These are phyloP conservation scores for Ceratocystis papillata DNA, from an alignment of 2,329 filamentous ascomycete genomes.

Conservation along the genomic window DNA sequence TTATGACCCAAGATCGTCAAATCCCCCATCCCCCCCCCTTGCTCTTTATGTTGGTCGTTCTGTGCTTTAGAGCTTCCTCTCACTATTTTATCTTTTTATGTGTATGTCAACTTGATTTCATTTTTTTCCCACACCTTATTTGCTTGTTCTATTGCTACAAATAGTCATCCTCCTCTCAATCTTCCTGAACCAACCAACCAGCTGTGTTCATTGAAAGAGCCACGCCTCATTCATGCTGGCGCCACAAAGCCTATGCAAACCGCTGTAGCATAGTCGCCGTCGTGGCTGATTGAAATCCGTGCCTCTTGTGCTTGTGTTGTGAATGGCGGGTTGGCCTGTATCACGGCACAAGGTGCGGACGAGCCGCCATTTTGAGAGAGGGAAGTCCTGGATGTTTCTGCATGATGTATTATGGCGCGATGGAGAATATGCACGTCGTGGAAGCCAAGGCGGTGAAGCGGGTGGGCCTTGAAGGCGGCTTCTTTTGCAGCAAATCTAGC, in stretches of 20 bases:
- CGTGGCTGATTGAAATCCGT: conserved; percentile 74
- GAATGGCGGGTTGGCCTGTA: conserved; percentile 9
- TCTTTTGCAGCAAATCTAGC: conserved; percentile 61
- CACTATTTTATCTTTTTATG: background rate
- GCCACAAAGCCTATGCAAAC: conserved; percentile 44
- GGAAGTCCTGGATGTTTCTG: background rate
- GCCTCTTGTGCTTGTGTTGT: conserved; percentile 40
- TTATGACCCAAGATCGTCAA: background rate
- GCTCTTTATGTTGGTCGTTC: background rate
- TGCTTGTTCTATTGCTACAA: background rate
- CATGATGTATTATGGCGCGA: conserved; percentile 9
- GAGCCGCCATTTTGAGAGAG: conserved; percentile 2
- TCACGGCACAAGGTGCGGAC: conserved; percentile 12
- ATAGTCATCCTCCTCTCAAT: background rate
- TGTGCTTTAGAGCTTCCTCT: conserved; percentile 5
- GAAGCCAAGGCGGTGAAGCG: conserved; percentile 47
- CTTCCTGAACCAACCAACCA: too few relatives aligned
- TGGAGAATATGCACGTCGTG: conserved; percentile 45
- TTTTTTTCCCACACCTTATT: background rate
- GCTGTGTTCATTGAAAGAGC: background rate
- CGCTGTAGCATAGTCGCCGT: conserved; percentile 68
- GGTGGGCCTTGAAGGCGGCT: conserved; percentile 61
- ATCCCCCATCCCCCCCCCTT: background rate
- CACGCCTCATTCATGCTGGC: background rate
- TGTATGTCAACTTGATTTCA: conserved; percentile 7